A percentile compares a stretch with the other conserved stretches of the same genome.
These are phyloP conservation scores for Cyclotella distinguenda DNA, from an alignment of 108 stramenopile species.

Conservation along the genomic window DNA sequence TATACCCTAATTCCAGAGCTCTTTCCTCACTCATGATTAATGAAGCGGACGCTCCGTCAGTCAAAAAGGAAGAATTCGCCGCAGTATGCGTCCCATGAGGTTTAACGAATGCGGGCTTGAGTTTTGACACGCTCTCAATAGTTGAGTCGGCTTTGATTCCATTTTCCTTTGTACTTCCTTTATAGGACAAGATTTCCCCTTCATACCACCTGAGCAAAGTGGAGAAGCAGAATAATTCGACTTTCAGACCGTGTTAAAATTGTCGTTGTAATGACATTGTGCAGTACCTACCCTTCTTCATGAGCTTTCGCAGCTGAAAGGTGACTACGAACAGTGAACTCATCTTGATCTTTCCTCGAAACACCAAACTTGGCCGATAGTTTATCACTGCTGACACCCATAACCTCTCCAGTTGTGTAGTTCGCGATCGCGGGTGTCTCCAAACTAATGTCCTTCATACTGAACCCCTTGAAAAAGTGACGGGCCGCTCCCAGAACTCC, in stretches of 20 bases:
- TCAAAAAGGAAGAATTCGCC: constrained; percentile 95
- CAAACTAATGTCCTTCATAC: constrained; percentile 84
- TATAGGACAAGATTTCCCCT: constrained; percentile 89
- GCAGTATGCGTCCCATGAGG: constrained; percentile 98
- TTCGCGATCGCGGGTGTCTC: constrained; percentile 99
- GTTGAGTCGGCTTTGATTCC: constrained; percentile 95
- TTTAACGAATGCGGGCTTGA: constrained; percentile 98
- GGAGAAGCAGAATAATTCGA: too few relatives aligned
- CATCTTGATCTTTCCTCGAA: constrained; percentile 91
- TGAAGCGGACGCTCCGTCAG: constrained; percentile 95
- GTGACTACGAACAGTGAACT: constrained; percentile 93
- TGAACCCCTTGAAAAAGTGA: constrained; percentile 90
- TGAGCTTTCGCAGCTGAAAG: constrained; percentile 89
- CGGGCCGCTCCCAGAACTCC: constrained; percentile 66
- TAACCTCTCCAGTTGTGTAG: constrained; percentile 99
- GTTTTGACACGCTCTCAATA: constrained; percentile 86
- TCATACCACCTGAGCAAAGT: constrained; percentile 84
- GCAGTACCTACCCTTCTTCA: constrained; percentile 73
- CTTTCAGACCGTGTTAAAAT: too few relatives aligned
- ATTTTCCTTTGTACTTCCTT: constrained; percentile 89
- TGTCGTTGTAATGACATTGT: too few relatives aligned
- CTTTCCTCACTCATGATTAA: constrained; percentile 94
- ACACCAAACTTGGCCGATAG: constrained; percentile 95
- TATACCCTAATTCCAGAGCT: constrained; percentile 93
- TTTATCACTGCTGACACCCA: constrained; percentile 95